Evolutionary conservation across 2,329 filamentous ascomycete species (phyloP).

Genomic region (Arachnopeziza araneosa): DNA sequence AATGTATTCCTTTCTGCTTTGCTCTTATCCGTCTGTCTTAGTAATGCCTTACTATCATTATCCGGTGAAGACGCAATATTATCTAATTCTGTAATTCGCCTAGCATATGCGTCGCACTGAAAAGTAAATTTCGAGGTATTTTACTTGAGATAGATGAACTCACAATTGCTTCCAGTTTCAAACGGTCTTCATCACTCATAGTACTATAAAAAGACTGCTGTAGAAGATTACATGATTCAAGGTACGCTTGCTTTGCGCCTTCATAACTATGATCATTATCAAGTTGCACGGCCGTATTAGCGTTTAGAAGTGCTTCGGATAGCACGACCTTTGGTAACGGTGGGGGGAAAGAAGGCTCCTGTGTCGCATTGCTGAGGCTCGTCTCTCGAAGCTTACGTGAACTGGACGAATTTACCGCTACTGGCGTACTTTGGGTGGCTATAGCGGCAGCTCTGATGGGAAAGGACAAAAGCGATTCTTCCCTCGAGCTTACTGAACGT

Average conservation of each 20-base stretch:
- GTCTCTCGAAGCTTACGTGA: no score
- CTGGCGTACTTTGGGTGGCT: no score
- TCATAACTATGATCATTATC: conserved; percentile 96
- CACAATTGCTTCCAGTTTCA: conserved; percentile 90
- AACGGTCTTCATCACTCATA: conserved; percentile 76
- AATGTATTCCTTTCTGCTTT: no score
- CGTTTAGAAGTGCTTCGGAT: conserved; percentile 86
- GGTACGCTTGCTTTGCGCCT: conserved; percentile 83
- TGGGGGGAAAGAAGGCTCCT: no score
- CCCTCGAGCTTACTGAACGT: no score
- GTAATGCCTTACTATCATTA: no score
- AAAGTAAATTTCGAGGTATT: conserved; percentile 13
- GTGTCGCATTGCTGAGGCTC: no score
- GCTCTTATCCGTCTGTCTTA: no score
- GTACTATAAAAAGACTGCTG: conserved; percentile 84
- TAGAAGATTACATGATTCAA: conserved; percentile 82
- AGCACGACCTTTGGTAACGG: conserved; percentile 81
- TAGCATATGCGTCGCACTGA: conserved; percentile 79
- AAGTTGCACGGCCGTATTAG: conserved; percentile 88
- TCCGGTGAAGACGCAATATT: no score
- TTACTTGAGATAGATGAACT: conserved; percentile 35
- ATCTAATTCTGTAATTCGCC: neutral
- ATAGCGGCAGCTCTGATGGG: no score
- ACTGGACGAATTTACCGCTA: no score
- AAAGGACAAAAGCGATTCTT: no score